Conservation (phyloP, 2,329 filamentous ascomycete genomes). For the Tothia fuscella region DNA sequence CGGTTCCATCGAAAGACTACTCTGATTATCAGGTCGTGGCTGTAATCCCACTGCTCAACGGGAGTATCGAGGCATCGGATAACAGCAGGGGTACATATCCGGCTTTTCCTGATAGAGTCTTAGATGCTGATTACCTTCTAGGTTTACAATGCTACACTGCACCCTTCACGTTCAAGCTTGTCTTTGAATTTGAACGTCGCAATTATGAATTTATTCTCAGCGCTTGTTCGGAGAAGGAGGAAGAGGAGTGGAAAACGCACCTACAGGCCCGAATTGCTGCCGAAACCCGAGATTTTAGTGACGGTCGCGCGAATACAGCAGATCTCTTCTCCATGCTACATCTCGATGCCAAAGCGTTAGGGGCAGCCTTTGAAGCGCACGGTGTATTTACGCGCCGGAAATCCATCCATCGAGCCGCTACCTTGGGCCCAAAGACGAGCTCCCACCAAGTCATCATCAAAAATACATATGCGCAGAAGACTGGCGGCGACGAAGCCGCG, state of each 20-base stretch:
- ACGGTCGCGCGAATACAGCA: constrained; percentile 34
- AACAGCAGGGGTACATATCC: constrained; percentile 58
- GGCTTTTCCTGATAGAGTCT: neutral
- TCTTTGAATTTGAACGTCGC: constrained; percentile 66
- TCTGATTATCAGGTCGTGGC: constrained; percentile 62
- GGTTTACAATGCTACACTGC: constrained; percentile 80
- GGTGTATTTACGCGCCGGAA: constrained; percentile 53
- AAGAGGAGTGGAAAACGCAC: constrained; percentile 65
- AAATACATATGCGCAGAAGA: constrained; percentile 62
- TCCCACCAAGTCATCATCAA: constrained; percentile 72
- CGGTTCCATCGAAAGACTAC: constrained; percentile 51
- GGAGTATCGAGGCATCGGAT: constrained; percentile 58
- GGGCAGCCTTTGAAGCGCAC: constrained; percentile 61
- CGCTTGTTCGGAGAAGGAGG: constrained; percentile 71
- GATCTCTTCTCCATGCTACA: constrained; percentile 33
- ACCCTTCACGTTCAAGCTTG: constrained; percentile 81
- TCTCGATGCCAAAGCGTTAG: constrained; percentile 61
- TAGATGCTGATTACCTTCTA: constrained; percentile 24
- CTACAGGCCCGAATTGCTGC: constrained; percentile 42
- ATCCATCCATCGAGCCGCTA: constrained; percentile 69
- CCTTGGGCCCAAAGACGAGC: constrained; percentile 55
- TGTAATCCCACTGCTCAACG: constrained; percentile 55
- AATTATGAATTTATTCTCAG: constrained; percentile 79
- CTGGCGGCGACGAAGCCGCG: constrained; percentile 35
- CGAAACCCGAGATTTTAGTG: constrained; percentile 39